A percentile compares a stretch with the other conserved stretches of the same genome.
These are phyloP conservation scores for Penicillium lagena DNA, from an alignment of 495 filamentous ascomycete genomes.

Conservation along the genomic window DNA sequence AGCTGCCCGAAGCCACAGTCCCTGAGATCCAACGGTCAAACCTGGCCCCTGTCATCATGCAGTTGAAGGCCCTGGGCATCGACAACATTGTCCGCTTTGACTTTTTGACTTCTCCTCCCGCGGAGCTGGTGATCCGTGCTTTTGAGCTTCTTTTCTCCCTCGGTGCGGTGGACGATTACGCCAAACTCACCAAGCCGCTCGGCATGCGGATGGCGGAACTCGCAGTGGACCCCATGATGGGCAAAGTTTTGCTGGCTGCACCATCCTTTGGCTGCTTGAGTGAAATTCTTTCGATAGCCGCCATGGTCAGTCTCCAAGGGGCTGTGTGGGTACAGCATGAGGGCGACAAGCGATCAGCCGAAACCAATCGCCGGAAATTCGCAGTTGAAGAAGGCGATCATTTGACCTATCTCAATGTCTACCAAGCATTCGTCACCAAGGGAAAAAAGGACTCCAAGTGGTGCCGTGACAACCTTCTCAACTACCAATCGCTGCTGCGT, in stretches of 20 bases:
- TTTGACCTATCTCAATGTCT: slow-evolving; percentile 89
- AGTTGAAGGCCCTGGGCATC: slow-evolving; percentile 93
- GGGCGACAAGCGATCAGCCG: slow-evolving; percentile 64
- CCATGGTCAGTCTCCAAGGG: slow-evolving; percentile 86
- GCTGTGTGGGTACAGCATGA: slow-evolving; percentile 77
- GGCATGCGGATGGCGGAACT: slow-evolving; percentile 92
- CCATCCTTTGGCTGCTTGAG: slow-evolving; percentile 68
- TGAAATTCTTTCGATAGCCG: slow-evolving; percentile 86
- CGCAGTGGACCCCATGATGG: slow-evolving; percentile 94
- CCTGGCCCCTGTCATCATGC: slow-evolving; percentile 82
- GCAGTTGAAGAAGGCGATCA: slow-evolving; percentile 94
- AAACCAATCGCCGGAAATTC: slow-evolving; percentile 73
- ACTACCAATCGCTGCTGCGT: slow-evolving; percentile 73
- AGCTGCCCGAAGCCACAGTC: slow-evolving; percentile 66
- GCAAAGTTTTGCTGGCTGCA: slow-evolving; percentile 78
- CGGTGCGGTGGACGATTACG: slow-evolving; percentile 83
- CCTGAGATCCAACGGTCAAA: slow-evolving; percentile 95
- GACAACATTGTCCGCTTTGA: slow-evolving; percentile 91
- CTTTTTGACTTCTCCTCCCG: slow-evolving; percentile 82
- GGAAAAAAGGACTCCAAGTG: slow-evolving; percentile 81
- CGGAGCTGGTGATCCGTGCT: slow-evolving; percentile 80
- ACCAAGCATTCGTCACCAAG: slow-evolving; percentile 80
- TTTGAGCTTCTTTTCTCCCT: slow-evolving; percentile 87
- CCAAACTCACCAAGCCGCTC: slow-evolving; percentile 82
- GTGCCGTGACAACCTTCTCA: slow-evolving; percentile 80